Evolutionary conservation across 2,329 filamentous ascomycete genomes (phyloP).

Genomic region (Sordariomycetes sp.): DNA sequence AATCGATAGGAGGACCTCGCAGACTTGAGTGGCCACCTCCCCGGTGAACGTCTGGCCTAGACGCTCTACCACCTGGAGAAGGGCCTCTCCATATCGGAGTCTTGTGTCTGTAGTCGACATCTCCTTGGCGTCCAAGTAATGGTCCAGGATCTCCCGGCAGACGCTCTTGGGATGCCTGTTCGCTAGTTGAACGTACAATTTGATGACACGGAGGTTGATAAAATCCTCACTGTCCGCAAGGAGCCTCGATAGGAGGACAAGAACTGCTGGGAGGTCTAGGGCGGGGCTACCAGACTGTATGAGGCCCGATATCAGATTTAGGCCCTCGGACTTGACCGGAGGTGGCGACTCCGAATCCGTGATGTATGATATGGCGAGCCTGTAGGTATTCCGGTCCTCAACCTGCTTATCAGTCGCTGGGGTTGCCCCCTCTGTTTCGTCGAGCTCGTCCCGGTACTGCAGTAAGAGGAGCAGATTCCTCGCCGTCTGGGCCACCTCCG

Average conservation of each 20-base stretch:
- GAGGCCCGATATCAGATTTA: constrained; percentile 48
- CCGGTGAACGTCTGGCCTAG: constrained; percentile 45
- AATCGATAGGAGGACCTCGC: constrained; percentile 49
- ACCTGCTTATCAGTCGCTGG: constrained; percentile 34
- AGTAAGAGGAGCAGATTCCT: constrained; percentile 45
- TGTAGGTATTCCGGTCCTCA: constrained; percentile 53
- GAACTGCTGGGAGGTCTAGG: constrained; percentile 54
- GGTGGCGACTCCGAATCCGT: constrained; percentile 50
- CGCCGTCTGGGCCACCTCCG: constrained; percentile 27
- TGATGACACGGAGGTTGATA: constrained; percentile 58
- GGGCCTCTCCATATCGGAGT: constrained; percentile 57
- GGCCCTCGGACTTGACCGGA: constrained; percentile 55
- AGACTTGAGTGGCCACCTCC: constrained; percentile 37
- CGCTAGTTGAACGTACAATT: constrained; percentile 52
- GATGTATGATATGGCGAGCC: constrained; percentile 53
- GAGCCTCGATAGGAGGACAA: constrained; percentile 53
- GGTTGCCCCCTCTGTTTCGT: constrained; percentile 26
- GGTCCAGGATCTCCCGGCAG: constrained; percentile 51
- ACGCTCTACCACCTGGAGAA: constrained; percentile 53
- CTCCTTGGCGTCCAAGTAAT: constrained; percentile 56
- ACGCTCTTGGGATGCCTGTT: constrained; percentile 52
- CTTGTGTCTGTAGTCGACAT: constrained; percentile 49
- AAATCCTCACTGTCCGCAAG: constrained; percentile 60
- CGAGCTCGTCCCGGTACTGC: constrained; percentile 42
- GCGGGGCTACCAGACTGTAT: constrained; percentile 44